Conservation (phyloP, 1,284 basidiomycete species). For the Rhodotorula sp. region DNA sequence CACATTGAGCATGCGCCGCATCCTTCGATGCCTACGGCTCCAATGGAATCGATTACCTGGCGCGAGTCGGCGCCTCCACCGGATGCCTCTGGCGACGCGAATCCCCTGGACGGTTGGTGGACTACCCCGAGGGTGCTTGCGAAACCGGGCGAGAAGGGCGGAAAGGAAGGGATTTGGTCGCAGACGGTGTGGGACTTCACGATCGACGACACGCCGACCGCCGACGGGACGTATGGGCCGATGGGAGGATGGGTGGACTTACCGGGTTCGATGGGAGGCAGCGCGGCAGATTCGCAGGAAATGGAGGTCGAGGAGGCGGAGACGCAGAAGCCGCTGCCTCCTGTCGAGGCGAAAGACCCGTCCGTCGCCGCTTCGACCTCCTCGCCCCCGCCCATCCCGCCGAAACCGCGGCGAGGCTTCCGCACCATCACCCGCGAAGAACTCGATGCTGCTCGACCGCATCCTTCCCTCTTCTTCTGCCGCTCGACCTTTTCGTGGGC, state of each 20-base stretch:
- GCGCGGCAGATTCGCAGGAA: not conserved
- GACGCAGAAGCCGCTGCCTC: not conserved
- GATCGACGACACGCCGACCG: not conserved
- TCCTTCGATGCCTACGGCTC: no score
- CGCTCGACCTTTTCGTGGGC: constrained; percentile 21
- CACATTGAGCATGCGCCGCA: not conserved
- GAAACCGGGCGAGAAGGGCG: not conserved
- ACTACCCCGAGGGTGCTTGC: constrained; percentile 18
- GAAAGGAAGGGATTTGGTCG: constrained; percentile 12
- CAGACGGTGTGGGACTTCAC: constrained; percentile 14
- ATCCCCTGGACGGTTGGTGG: constrained; percentile 9
- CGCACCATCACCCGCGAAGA: constrained; percentile 20
- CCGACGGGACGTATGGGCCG: not conserved
- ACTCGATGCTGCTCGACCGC: constrained; percentile 22
- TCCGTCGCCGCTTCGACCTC: not conserved
- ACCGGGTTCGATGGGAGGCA: no score
- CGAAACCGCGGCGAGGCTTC: not conserved
- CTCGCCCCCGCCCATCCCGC: not conserved
- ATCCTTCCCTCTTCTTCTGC: constrained; percentile 33
- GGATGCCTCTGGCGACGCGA: not conserved
- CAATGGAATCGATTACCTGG: no score
- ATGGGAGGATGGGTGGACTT: constrained; percentile 15
- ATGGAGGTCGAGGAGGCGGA: not conserved
- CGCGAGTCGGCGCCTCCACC: not conserved
- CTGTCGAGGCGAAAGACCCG: not conserved